Evolutionary conservation across 805 yeast genomes (phyloP), one percentile per base, ranked within the genome.

Genomic region (Pachysolen tannophilus): DNA sequence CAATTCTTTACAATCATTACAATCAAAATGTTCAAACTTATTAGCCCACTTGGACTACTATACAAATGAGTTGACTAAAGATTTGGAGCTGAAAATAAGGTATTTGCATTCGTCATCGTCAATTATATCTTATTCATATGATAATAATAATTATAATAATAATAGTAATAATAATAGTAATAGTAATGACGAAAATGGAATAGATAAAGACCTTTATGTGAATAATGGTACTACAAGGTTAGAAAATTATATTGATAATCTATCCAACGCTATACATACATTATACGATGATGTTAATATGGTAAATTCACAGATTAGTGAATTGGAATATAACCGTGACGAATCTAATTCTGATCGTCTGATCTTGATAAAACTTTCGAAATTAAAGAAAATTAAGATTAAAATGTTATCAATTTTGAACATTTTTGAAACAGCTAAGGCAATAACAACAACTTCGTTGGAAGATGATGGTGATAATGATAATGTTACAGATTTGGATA

Each of bases 211-310:
- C n/a, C n/a, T n/a, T n/a, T n/a, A n/a, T n/a, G n/a, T n/a, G 11
- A 39, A 58, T 16, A 48, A 52, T 20, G 69, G 72, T 7, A 65
- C 75, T 1, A 70, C 82, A 8, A 63, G 84, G 40, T 55, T 82
- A 31, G 82, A 79, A 43, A 80, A 80, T 52, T 80, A 79, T 48
- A 57, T 77, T 28, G 81, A 77, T 29, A 70, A 78, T 1, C 54
- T 81, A 31, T 65, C 72, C 11, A 70, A 75, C 34, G 69, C 85
- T 0, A 70, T 79, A 17, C 63, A 69, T 28, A 63, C 82, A 3
- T 50, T 81, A 26, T 69, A 73, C 30, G 61, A 64, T 5, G 78
- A 76, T 37, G 48, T 77, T 15, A 39, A 41, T 1, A 50, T 49
- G 4, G 55, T 64, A 18, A 54, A 54, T 19, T 17, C 23, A 16